These are phyloP conservation scores for Eucalyptus sp. DNA, from an alignment of 345 rosid species.

Conservation along the genomic window DNA sequence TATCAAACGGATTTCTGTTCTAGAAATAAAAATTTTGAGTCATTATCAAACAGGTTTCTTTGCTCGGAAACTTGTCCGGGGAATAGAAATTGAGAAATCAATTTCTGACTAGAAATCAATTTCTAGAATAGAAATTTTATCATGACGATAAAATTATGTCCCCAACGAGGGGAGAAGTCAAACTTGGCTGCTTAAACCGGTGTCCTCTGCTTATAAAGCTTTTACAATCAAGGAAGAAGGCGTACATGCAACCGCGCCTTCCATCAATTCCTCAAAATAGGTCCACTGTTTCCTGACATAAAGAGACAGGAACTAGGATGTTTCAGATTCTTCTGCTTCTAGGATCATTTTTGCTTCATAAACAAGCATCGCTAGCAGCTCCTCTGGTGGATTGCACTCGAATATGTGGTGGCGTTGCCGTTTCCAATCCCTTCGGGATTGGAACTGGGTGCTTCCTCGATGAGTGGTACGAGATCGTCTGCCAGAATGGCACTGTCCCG, in stretches of 20 bases:
- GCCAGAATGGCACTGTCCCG: background rate
- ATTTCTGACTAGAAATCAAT: no score
- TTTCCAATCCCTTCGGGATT: background rate
- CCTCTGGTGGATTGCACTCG: accelerated
- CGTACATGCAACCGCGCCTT: background rate
- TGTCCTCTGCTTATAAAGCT: background rate
- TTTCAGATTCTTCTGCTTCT: background rate
- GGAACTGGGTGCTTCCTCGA: background rate
- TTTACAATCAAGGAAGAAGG: background rate
- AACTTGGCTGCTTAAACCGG: background rate
- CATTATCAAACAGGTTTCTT: no score
- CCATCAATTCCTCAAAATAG: background rate
- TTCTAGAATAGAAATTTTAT: no score
- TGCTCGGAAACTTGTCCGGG: no score
- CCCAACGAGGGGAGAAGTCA: background rate
- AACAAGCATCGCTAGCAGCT: background rate
- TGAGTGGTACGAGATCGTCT: background rate
- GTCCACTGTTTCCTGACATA: background rate
- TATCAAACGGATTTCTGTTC: no score
- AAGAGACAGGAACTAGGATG: background rate
- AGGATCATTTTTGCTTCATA: background rate
- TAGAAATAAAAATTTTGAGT: no score
- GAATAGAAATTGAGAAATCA: no score
- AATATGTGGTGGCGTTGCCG: background rate
- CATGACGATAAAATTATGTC: no score